Conservation (phyloP, 176 grass and related monocot species). For the Oryza punctata region DNA sequence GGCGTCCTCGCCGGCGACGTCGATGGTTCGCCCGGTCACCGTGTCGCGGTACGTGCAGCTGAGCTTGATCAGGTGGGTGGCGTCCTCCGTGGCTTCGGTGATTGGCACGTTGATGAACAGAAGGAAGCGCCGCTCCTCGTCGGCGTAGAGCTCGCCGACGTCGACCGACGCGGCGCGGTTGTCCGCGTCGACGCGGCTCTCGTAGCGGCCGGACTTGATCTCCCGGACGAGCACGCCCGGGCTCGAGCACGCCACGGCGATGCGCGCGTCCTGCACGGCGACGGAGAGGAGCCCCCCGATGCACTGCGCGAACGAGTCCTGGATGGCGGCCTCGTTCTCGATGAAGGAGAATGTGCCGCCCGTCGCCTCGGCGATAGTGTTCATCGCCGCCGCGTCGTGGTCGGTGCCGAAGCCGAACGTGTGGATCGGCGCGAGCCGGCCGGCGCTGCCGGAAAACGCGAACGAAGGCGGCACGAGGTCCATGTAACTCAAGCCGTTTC, state of each 20-base stretch:
- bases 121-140: conserved; percentile 56
- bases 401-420: conserved; percentile 59
- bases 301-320: conserved; percentile 70
- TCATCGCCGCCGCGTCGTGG: conserved; percentile 55
- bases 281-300: conserved; percentile 61
- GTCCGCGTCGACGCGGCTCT: conserved; percentile 19
- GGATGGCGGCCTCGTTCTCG: conserved; percentile 42
- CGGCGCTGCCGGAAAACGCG: too few species aligned
- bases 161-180: conserved; percentile 36
- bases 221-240: conserved; percentile 37
- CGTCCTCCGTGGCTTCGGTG: neutral
- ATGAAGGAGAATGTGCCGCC: conserved; percentile 67
- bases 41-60: conserved; percentile 43
- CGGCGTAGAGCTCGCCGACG: conserved; percentile 55
- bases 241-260: conserved; percentile 36
- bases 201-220: conserved; percentile 16
- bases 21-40: neutral
- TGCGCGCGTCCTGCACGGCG: conserved; percentile 33
- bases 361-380: conserved; percentile 51
- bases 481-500: too few species aligned
- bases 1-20: conserved; percentile 21
- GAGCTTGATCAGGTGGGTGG: conserved; percentile 40
- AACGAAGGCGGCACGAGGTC: too few species aligned
- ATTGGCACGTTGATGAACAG: conserved; percentile 44
- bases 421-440: conserved; percentile 22